Evolutionary conservation across 2,329 filamentous ascomycete genomes (phyloP), one percentile per base, ranked within the genome.

Genomic region (Calonectria naviculata): DNA sequence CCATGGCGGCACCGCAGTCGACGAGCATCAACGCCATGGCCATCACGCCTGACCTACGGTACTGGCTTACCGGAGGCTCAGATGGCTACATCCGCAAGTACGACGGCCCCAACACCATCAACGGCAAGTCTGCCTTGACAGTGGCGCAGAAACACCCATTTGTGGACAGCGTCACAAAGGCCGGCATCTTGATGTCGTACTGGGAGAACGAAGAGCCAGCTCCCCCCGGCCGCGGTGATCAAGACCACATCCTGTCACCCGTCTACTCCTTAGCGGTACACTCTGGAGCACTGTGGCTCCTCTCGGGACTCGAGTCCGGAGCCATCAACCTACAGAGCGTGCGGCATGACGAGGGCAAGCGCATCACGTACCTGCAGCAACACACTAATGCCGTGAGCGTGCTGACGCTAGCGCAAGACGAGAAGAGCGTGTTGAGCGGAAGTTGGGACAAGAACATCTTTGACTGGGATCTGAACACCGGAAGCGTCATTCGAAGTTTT

Each of bases 11-110:
- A 4, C 97, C 97, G 1, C 95, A 98, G 82, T 94, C 95, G 73
- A 99, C 97, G 4, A 98, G 95, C 65, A 94, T 99, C 83, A 99
- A 99, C 80, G 93, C 95, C 12, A 90, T 99, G 70, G 92, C 95
- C 28, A 93, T 97, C 36, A 99, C 97, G 0, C 95, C 95, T 2
- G 97, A 99, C 82, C 93, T 98, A 87, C 91, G 95, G 67, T 98
- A 95, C 89, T 96, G 97, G 82, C 95, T 98, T 81, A 98, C 93
- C 13, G 97, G 97, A 42, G 97, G 97, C 1, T 93, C 94, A 0
- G 97, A 99, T 84, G 96, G 97, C 58, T 99, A 98, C 80, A 96
- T 99, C 73, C 91, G 97, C 68, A 98, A 98, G 83, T 98, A 97
- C 84, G 97, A 99, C 81, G 98, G 97, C 82, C 92, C 94, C 4